Conservation (phyloP, 2,329 filamentous ascomycete genomes). For the Penicillium crustosum region DNA sequence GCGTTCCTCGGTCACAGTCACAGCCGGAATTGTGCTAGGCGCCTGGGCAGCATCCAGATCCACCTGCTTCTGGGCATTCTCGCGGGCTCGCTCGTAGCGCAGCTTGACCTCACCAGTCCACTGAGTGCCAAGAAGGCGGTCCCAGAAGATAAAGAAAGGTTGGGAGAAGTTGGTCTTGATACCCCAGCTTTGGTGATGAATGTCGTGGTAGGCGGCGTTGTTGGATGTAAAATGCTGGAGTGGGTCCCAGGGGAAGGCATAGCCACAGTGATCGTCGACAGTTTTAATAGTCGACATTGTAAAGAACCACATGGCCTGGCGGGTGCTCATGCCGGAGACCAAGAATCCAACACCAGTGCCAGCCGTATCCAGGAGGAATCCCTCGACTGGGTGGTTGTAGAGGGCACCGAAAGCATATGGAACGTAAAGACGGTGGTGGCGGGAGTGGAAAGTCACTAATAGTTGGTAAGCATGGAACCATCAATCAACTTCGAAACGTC, state of each 20-base stretch:
- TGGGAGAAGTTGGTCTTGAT: slow-evolving; percentile 69
- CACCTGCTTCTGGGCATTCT: slow-evolving; percentile 57
- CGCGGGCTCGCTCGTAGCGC: slow-evolving; percentile 58
- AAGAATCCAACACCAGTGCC: slow-evolving; percentile 85
- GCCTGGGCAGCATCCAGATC: slow-evolving; percentile 47
- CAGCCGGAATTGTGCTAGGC: slow-evolving; percentile 24
- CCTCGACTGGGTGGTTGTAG: slow-evolving; percentile 95
- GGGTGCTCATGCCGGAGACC: slow-evolving; percentile 73
- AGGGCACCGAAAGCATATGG: slow-evolving; percentile 96
- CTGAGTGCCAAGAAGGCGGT: slow-evolving; percentile 74
- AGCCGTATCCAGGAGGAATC: slow-evolving; percentile 87
- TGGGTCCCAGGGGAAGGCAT: slow-evolving; percentile 92
- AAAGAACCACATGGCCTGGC: slow-evolving; percentile 89
- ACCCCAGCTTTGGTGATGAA: slow-evolving; percentile 98
- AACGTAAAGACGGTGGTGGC: slow-evolving; percentile 95
- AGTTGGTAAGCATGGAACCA: slow-evolving; percentile 13
- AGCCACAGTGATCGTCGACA: slow-evolving; percentile 96
- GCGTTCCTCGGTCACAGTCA: slow-evolving; percentile 11
- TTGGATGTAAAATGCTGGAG: slow-evolving; percentile 89
- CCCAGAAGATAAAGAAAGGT: slow-evolving; percentile 87
- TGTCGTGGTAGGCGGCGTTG: slow-evolving; percentile 95
- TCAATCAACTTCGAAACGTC: not conserved
- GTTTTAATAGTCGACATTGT: slow-evolving; percentile 89
- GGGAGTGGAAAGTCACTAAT: slow-evolving; percentile 81
- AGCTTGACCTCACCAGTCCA: slow-evolving; percentile 69